These are phyloP conservation scores for Gleditsia sinensis DNA, from an alignment of 306 rosid species.

Conservation along the genomic window DNA sequence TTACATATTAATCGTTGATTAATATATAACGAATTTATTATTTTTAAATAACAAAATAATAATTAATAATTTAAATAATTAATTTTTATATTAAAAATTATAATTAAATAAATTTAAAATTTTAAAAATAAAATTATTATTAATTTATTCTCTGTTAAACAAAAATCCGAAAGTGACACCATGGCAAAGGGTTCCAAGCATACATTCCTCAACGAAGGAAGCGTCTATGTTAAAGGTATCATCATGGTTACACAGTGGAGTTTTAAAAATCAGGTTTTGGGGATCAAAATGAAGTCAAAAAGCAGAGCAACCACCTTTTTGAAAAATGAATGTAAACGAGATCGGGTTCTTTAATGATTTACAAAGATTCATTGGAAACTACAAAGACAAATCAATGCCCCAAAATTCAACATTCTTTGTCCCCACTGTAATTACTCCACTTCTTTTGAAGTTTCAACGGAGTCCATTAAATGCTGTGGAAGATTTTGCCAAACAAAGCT, in stretches of 20 bases:
- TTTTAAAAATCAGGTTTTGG: conserved; percentile 16
- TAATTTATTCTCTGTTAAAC: too few species aligned
- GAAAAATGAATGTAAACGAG: conserved; percentile 8
- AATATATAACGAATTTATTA: too few species aligned
- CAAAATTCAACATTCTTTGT: neutral
- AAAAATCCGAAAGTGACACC: neutral
- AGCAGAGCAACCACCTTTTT: conserved; percentile 6
- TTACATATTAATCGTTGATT: too few species aligned
- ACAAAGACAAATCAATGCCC: neutral
- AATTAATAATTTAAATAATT: too few species aligned
- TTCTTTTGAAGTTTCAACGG: neutral
- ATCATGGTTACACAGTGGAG: neutral
- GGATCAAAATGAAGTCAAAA: conserved; percentile 42
- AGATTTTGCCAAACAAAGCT: too few species aligned
- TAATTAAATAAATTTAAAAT: too few species aligned
- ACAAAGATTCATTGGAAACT: neutral
- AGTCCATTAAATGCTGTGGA: neutral
- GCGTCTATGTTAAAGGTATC: neutral
- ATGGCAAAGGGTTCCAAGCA: neutral
- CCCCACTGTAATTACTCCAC: neutral
- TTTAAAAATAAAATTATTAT: too few species aligned
- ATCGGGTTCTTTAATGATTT: neutral
- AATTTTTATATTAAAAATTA: too few species aligned
- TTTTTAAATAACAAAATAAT: too few species aligned
- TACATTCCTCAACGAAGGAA: neutral